Percentiles rank a stretch among this genome's conserved stretches.
phyloP scores from a whole-genome alignment of 441 rosid genomes.

The Corymbia citriodora region DNA sequence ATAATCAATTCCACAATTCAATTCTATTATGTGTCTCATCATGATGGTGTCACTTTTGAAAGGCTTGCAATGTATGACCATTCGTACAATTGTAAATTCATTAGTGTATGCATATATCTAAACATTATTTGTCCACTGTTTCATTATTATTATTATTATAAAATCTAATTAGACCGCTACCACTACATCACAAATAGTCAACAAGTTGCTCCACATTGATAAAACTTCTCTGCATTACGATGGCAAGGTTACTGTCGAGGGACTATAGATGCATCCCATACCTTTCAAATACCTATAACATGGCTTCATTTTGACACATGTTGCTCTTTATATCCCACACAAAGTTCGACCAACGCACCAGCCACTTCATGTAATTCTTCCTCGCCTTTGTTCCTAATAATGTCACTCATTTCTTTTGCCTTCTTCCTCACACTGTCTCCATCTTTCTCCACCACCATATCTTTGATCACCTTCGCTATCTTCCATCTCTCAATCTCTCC shows the following conservation, averaged over 20 bases:
- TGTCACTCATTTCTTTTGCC: slow-evolving; percentile 5
- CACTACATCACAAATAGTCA: neutral
- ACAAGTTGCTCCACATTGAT: neutral
- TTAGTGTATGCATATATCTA: neutral
- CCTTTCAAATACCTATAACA: neutral
- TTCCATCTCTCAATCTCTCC: neutral
- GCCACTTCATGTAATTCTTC: neutral
- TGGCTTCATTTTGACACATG: neutral
- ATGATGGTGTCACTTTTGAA: neutral
- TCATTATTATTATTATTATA: neutral
- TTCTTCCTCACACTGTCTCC: neutral
- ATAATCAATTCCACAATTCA: neutral
- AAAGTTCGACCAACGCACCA: neutral
- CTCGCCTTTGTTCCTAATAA: neutral
- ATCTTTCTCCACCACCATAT: neutral
- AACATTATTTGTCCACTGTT: neutral
- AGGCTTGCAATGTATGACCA: neutral
- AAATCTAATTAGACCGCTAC: neutral
- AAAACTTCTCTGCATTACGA: neutral
- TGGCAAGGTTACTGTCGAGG: neutral
- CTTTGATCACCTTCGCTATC: neutral
- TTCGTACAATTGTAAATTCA: neutral
- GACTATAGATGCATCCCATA: neutral
- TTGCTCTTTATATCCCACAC: neutral
- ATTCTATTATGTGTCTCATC: neutral